Evolutionary conservation across 495 filamentous ascomycete species (phyloP), one percentile per base, ranked within the genome.

Genomic region (Cairneyella variabilis): DNA sequence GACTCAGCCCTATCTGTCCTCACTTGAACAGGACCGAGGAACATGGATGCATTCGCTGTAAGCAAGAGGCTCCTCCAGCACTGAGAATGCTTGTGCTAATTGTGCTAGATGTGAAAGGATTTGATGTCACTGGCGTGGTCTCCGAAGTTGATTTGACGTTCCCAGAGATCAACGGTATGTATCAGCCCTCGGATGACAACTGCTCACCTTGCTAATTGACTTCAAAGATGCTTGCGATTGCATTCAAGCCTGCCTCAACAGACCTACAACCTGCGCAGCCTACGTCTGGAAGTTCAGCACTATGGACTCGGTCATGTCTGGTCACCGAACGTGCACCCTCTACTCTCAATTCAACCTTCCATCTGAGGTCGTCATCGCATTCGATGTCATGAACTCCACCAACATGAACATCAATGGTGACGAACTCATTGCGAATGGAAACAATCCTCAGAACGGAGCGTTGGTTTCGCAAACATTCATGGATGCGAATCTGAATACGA

Each of bases 131-230:
- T 27, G 41, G 41, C 26, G 41, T 27, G 5, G 41, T 44, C 20
- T 23, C 41, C 26, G 21, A 44, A 44, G 41, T 44, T 14, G 41
- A 44, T n/a, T 44, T 44, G 41, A 44, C 20, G 20, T 44, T 44
- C n/a, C 41, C 41, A 26, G 41, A 27, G 20, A 44, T 44, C 41
- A 44, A 44, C 2, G 41, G 41, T 44, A 26, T 25, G 41, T 14
- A 9, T n/a, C 16, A 3, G 16, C 16, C 2, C 6, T 11, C 23
- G 20, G 14, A 11, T n/a, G 5, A 23, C 41, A 27, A 9, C 41
- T 23, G 16, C 16, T 2, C 37, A 12, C 5, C 5, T 0, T 11
- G 22, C 41, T 27, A 8, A 44, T 23, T 20, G 6, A 6, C 37
- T 16, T 1, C 10, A 1, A 20, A 44, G 41, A 44, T 27, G 20